A percentile compares a stretch with the other conserved stretches of the same genome.
Evolutionary conservation across 2,329 filamentous ascomycete genomes (phyloP).

Genomic region (Ceratocystis albifundus): DNA sequence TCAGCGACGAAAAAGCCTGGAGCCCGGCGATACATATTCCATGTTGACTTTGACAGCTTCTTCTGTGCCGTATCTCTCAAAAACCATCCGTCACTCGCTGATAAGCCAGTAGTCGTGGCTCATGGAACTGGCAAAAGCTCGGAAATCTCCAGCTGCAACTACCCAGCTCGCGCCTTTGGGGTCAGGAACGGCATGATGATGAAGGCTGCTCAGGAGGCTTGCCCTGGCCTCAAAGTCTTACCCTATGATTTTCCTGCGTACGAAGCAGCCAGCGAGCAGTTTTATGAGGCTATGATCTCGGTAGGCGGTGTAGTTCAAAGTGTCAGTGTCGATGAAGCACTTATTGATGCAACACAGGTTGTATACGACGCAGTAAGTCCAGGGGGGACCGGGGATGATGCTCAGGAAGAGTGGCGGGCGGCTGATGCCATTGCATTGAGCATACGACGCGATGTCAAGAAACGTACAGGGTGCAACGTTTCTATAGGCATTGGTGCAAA

Average conservation of each 20-base stretch:
- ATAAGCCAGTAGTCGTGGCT: slow-evolving; percentile 78
- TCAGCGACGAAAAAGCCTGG: slow-evolving; percentile 45
- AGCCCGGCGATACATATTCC: slow-evolving; percentile 69
- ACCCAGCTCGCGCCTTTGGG: slow-evolving; percentile 72
- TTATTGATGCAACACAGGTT: slow-evolving; percentile 67
- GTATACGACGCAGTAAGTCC: slow-evolving; percentile 56
- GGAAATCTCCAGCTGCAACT: slow-evolving; percentile 97
- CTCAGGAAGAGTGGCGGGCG: slow-evolving; percentile 62
- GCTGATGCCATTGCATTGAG: slow-evolving; percentile 52
- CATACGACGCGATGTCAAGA: slow-evolving; percentile 59
- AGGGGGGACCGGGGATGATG: slow-evolving; percentile 37
- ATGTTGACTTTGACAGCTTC: slow-evolving; percentile 97
- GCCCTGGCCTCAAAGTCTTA: slow-evolving; percentile 75
- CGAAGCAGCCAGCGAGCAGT: slow-evolving; percentile 76
- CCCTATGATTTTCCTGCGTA: slow-evolving; percentile 94
- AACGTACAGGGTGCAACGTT: slow-evolving; percentile 70
- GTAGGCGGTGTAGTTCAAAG: slow-evolving; percentile 81
- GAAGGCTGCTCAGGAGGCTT: slow-evolving; percentile 74
- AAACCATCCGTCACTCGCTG: slow-evolving; percentile 58
- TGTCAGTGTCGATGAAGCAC: slow-evolving; percentile 90
- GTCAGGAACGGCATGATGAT: slow-evolving; percentile 99
- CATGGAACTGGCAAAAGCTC: slow-evolving; percentile 77
- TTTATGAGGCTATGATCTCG: slow-evolving; percentile 74
- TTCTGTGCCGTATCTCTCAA: slow-evolving; percentile 87
- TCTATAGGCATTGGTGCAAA: slow-evolving; percentile 89